Percentiles rank a stretch among this genome's conserved stretches.
phyloP scores from a whole-genome alignment of 176 grass and related monocot genomes.

The Aegilops bicornis region DNA sequence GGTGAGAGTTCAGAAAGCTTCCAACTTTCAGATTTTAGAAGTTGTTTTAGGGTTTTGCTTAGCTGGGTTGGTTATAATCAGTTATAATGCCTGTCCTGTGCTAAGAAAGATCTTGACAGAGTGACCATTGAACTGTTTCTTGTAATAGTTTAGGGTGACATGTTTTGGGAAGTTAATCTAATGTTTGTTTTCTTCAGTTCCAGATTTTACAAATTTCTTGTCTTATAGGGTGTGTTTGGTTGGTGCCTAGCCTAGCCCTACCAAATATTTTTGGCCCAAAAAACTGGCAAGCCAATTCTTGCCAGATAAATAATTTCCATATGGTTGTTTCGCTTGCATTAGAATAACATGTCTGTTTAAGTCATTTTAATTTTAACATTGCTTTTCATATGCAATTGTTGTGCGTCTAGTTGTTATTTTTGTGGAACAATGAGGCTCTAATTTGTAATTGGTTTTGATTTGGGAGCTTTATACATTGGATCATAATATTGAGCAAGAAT shows the following conservation, averaged over 20 bases:
- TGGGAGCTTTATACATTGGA: neutral
- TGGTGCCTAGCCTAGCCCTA: no score
- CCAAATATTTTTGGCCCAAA: no score
- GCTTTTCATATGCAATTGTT: neutral
- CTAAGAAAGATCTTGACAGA: neutral
- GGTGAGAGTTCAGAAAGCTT: neutral
- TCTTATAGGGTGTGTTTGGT: neutral
- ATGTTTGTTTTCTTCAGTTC: neutral
- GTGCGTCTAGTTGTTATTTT: neutral
- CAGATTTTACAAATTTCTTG: neutral
- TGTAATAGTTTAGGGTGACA: neutral
- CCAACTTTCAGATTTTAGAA: neutral
- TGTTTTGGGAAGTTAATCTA: neutral
- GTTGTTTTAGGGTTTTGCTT: slow-evolving; percentile 3
- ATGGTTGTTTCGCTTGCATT: neutral
- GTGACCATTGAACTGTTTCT: neutral
- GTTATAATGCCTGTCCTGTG: neutral
- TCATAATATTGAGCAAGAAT: neutral
- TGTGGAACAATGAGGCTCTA: neutral
- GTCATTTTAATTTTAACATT: neutral
- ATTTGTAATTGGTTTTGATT: slow-evolving; percentile 8
- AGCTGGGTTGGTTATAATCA: neutral
- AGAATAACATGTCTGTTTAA: neutral
- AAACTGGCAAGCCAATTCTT: no score
- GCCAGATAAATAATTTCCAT: no score